These are phyloP conservation scores for Xanthoparmelia taractica DNA, from an alignment of 495 filamentous ascomycete genomes.

Conservation along the genomic window DNA sequence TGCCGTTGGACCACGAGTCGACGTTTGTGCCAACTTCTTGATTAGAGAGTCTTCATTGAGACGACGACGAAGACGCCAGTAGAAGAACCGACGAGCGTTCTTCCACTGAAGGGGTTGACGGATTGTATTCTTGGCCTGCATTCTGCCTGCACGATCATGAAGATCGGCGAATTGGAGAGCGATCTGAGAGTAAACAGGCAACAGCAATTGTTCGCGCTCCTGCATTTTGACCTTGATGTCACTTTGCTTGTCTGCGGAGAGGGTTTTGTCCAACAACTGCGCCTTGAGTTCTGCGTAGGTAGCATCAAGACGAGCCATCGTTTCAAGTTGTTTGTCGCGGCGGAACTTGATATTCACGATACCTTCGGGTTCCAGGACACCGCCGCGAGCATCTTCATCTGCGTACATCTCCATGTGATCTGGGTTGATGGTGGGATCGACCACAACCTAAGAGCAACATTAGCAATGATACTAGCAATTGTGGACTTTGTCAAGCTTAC, in stretches of 20 bases:
- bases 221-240: conserved; percentile 80
- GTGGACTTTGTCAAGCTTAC: conserved; percentile 36
- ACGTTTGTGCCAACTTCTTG: conserved; percentile 59
- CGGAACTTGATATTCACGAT: conserved; percentile 98
- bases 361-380: conserved; percentile 96
- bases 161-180: conserved; percentile 92
- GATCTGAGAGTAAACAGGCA: conserved; percentile 90
- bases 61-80: conserved; percentile 96
- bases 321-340: conserved; percentile 94
- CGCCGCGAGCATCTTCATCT: conserved; percentile 88
- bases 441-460: conserved; percentile 59
- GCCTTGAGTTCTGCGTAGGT: conserved; percentile 76
- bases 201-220: conserved; percentile 75
- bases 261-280: conserved; percentile 55
- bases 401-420: conserved; percentile 99
- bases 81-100: conserved; percentile 95
- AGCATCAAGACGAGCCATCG: conserved; percentile 89
- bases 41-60: conserved; percentile 94
- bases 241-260: conserved; percentile 64
- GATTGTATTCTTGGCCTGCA: conserved; percentile 95
- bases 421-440: conserved; percentile 96
- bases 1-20: conserved; percentile 30
- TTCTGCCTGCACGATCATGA: conserved; percentile 93
- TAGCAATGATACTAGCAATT: conserved; percentile 21
- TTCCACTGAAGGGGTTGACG: conserved; percentile 76